phyloP scores from a whole-genome alignment of 768 basidiomycete species.

The Lyophyllum decastes region DNA sequence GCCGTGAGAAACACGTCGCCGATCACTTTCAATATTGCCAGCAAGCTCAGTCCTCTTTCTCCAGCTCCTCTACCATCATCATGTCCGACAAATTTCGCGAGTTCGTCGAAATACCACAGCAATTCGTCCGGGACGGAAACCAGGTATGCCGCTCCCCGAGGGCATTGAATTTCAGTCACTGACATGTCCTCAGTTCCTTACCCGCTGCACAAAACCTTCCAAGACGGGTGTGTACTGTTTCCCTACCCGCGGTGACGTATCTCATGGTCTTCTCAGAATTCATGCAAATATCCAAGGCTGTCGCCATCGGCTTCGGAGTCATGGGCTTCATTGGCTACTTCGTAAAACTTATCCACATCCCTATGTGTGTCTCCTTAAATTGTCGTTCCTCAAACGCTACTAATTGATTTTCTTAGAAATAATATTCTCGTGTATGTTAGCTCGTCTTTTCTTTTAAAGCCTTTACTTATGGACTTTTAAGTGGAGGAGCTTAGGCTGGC shows the following conservation, averaged over 20 bases:
- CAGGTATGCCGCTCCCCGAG: slow-evolving; percentile 55
- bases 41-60: slow-evolving; percentile 24
- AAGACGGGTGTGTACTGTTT: slow-evolving; percentile 71
- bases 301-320: slow-evolving; percentile 95
- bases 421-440: slow-evolving; percentile 93
- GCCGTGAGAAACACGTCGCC: slow-evolving; percentile 31
- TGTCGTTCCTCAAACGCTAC: slow-evolving; percentile 12
- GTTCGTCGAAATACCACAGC: slow-evolving; percentile 87
- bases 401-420: slow-evolving; percentile 62
- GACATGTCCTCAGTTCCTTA: slow-evolving; percentile 71
- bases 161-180: neutral
- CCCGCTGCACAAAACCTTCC: slow-evolving; percentile 96
- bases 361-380: slow-evolving; percentile 69
- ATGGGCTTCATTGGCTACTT: slow-evolving; percentile 99
- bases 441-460: neutral
- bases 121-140: slow-evolving; percentile 91
- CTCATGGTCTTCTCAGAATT: slow-evolving; percentile 63
- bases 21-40: slow-evolving; percentile 25
- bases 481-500: slow-evolving; percentile 69
- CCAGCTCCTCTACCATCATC: slow-evolving; percentile 30
- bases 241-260: neutral
- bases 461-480: slow-evolving; percentile 36
- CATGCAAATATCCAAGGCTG: slow-evolving; percentile 91
- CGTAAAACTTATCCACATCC: slow-evolving; percentile 97
- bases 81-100: slow-evolving; percentile 94